Evolutionary conservation across 305 asterid genomes (phyloP).

Genomic region (Stenogyne calaminthoides): DNA sequence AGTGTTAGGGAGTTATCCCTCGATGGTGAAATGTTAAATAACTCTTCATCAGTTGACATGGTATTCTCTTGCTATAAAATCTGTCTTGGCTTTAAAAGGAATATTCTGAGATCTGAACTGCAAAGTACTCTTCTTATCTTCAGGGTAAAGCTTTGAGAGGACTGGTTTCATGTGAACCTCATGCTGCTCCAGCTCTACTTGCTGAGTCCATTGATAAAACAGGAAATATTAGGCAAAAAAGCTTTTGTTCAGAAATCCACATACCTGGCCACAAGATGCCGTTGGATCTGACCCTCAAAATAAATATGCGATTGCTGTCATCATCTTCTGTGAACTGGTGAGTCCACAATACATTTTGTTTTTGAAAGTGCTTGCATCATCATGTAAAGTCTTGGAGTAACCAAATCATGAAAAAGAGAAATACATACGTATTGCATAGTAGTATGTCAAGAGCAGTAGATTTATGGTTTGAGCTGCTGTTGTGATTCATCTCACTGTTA

Average conservation of each 20-base stretch:
- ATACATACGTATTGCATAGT: not conserved
- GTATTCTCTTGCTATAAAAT: constrained; percentile 41
- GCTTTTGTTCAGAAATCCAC: too few relatives aligned
- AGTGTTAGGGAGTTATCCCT: constrained; percentile 63
- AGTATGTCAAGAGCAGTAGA: not conserved
- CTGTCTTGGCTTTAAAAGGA: constrained; percentile 18
- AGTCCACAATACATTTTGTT: constrained; percentile 32
- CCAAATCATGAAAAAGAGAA: not conserved
- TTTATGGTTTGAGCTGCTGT: constrained; percentile 11
- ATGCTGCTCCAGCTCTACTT: constrained; percentile 43
- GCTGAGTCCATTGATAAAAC: constrained; percentile 42
- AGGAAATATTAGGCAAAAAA: constrained; percentile 37
- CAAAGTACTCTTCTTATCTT: constrained; percentile 27
- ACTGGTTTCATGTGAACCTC: constrained; percentile 61
- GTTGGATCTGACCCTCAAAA: constrained; percentile 81
- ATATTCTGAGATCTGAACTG: constrained; percentile 33
- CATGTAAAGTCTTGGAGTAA: constrained; percentile 12
- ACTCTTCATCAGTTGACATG: constrained; percentile 65
- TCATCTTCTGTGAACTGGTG: constrained; percentile 85
- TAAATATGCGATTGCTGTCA: constrained; percentile 62
- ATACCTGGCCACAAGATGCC: constrained; percentile 69
- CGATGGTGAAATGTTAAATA: constrained; percentile 53
- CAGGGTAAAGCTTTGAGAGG: constrained; percentile 88
- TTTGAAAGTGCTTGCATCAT: constrained; percentile 15
- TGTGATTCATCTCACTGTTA: not conserved